Evolutionary conservation across 2,329 filamentous ascomycete genomes (phyloP).

Genomic region (Arachnomyces sp.): DNA sequence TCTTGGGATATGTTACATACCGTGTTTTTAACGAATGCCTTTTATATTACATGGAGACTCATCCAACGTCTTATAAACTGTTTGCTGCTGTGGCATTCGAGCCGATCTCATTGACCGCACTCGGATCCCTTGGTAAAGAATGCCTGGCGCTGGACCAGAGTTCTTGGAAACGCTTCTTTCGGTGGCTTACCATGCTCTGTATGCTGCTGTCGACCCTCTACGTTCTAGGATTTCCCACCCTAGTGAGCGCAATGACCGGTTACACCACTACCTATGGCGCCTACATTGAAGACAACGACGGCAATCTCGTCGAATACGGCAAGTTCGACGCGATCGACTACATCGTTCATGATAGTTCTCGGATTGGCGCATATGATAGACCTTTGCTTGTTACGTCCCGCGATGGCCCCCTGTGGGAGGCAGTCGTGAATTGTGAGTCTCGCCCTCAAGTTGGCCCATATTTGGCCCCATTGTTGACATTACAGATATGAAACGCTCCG

Average conservation of each 20-base stretch:
- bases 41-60: conserved; percentile 25
- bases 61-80: conserved; percentile 25
- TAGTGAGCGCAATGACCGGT: conserved; percentile 30
- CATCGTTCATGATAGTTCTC: conserved; percentile 11
- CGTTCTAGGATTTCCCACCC: conserved; percentile 24
- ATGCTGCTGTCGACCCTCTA: conserved; percentile 23
- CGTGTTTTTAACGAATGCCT: conserved; percentile 26
- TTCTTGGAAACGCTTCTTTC: conserved; percentile 14
- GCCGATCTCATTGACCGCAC: conserved; percentile 16
- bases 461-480: too few species aligned
- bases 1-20: conserved; percentile 24
- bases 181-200: conserved; percentile 12
- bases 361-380: conserved; percentile 1
- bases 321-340: conserved; percentile 17
- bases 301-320: conserved; percentile 19
- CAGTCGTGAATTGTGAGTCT: too few species aligned
- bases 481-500: too few species aligned
- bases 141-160: conserved; percentile 15
- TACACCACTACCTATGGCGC: conserved; percentile 25
- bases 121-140: conserved; percentile 21
- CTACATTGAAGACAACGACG: conserved; percentile 15
- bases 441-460: too few species aligned
- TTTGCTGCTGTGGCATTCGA: conserved; percentile 26
- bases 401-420: too few species aligned
- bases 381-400: too few species aligned